Evolutionary conservation across 495 filamentous ascomycete genomes (phyloP).

Genomic region (Daldinia bambusicola): DNA sequence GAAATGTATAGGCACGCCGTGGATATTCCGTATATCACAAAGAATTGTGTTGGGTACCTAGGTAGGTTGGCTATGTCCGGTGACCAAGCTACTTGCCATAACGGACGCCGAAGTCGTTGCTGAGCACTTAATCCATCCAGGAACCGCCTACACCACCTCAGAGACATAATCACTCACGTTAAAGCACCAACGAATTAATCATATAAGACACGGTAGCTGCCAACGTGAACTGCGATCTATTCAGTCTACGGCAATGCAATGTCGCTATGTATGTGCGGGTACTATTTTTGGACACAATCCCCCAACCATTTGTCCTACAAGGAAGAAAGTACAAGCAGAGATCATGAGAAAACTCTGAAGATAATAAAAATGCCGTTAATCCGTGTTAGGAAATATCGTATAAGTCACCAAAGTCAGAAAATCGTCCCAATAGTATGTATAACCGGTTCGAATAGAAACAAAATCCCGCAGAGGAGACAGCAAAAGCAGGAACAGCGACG

Average conservation of each 20-base stretch:
- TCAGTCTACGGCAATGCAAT: slow-evolving; percentile 26
- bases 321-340: slow-evolving; percentile 30
- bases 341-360: slow-evolving; percentile 23
- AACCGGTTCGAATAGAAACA: slow-evolving; percentile 28
- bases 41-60: too few species aligned
- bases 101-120: too few species aligned
- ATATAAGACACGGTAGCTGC: neutral
- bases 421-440: slow-evolving; percentile 24
- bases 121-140: neutral
- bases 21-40: too few species aligned
- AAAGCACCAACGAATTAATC: neutral
- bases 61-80: too few species aligned
- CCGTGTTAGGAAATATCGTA: slow-evolving; percentile 25
- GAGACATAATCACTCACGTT: neutral
- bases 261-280: slow-evolving; percentile 36
- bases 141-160: neutral
- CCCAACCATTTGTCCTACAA: slow-evolving; percentile 26
- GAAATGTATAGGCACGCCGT: too few species aligned
- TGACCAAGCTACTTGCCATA: too few species aligned
- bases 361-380: slow-evolving; percentile 25
- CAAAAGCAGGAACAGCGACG: slow-evolving; percentile 29
- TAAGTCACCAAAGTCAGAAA: slow-evolving; percentile 22
- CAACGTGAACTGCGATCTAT: slow-evolving; percentile 25
- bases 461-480: slow-evolving; percentile 27
- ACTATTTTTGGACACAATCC: slow-evolving; percentile 35